Base-by-base conservation (phyloP, 2,329 filamentous ascomycete genomes). In the Aspergillus fischeri region DNA sequence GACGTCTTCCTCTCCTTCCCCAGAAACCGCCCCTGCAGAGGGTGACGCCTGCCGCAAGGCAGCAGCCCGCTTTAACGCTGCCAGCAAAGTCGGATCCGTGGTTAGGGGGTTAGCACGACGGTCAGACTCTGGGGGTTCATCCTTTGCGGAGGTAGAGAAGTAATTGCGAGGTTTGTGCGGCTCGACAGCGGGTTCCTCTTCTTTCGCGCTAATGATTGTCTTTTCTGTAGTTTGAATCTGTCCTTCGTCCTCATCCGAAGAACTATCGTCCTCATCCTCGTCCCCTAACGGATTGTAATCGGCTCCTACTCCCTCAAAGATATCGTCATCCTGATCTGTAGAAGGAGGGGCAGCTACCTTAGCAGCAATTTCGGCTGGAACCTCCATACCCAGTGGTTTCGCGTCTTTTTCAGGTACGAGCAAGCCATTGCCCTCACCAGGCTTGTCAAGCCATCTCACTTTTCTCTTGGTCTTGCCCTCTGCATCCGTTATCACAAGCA, bases 1-100 rank as follows among this genome's bases (percentile, higher is more conserved):
- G 5, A 77, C 75, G 58, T 81, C 80, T 60, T 58, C 65, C 3
- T 55, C 62, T 7, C 54, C 80, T 59, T 81, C 77, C 11, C 70
- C 73, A 5, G 72, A 61, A 20, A 58, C 66, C 4, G 56, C 63
- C 75, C 77, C 21, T 70, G 44, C n/a, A 20, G 69, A 64, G 70
- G 72, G 57, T 78, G 79, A 73, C 82, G 78, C 50, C 52, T 73
- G 69, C 35, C 73, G 72, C 54, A 91, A 79, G 9, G 85, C 79
- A 20, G 89, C 89, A 9, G 93, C 93, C 72, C 92, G 92, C 74
- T 92, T 91, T 67, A 99, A 82, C 0, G 91, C 91, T 3, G 91
- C 91, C 62, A 92, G 81, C 60, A 96, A 87, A 2, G 88, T 85
- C 2, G 91, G 89, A 67, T 97, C 91, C 27, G 81, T 83, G 67